phyloP scores from a whole-genome alignment of 176 grass and related monocot species.

The Triticum timopheevii region DNA sequence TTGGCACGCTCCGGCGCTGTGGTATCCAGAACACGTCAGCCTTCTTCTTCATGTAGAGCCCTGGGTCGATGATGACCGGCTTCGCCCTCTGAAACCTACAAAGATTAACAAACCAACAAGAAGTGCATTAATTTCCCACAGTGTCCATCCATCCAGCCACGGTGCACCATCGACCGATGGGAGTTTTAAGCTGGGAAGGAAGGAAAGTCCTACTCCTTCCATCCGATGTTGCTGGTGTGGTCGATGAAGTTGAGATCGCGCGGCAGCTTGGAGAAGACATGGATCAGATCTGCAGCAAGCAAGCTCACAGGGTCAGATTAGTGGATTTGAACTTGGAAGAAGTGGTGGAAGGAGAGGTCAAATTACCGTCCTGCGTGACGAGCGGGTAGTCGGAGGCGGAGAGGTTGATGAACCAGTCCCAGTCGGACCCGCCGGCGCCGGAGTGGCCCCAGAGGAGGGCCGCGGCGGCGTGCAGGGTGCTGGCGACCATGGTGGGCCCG shows the following conservation, averaged over 20 bases:
- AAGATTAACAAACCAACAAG: neutral
- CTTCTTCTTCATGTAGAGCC: constrained; percentile 68
- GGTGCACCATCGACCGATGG: too few relatives aligned
- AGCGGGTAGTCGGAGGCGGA: constrained; percentile 64
- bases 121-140: neutral
- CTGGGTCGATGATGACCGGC: constrained; percentile 69
- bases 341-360: too few relatives aligned
- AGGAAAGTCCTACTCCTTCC: constrained; percentile 45
- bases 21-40: constrained; percentile 61
- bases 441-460: constrained; percentile 32
- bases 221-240: constrained; percentile 60
- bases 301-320: neutral
- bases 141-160: neutral
- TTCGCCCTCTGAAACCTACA: constrained; percentile 61
- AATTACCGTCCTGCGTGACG: constrained; percentile 56
- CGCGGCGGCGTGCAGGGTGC: constrained; percentile 67
- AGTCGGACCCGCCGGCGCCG: constrained; percentile 16
- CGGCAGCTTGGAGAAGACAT: constrained; percentile 61
- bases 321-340: too few relatives aligned
- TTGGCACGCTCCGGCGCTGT: constrained; percentile 56
- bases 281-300: constrained; percentile 57
- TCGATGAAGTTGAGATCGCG: constrained; percentile 66
- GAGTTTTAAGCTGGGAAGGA: neutral
- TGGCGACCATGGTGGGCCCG: constrained; percentile 63
- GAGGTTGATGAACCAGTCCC: constrained; percentile 74